A percentile compares a stretch with the other conserved stretches of the same genome.
These are phyloP conservation scores for Lojkania enalia DNA, from an alignment of 2,329 filamentous ascomycete genomes.

Conservation along the genomic window DNA sequence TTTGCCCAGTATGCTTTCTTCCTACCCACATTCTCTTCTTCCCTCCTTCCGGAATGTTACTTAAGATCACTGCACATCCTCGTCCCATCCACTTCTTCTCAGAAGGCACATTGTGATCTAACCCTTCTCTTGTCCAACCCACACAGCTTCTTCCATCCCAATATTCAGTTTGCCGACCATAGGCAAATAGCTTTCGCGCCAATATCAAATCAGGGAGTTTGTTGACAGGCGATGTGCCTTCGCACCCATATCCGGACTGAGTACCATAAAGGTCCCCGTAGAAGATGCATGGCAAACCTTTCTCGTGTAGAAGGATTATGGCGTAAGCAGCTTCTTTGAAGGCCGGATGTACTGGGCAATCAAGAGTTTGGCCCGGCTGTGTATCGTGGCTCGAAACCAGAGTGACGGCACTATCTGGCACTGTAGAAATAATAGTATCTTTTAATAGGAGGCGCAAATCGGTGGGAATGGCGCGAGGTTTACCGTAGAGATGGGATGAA, in stretches of 20 bases:
- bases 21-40: conserved; percentile 59
- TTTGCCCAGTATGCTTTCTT: conserved; percentile 56
- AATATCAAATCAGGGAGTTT: conserved; percentile 61
- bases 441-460: not conserved
- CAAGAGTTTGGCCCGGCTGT: conserved; percentile 61
- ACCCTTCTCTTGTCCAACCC: conserved; percentile 59
- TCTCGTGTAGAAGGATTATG: conserved; percentile 64
- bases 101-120: conserved; percentile 28
- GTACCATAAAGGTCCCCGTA: conserved; percentile 68
- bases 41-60: conserved; percentile 17
- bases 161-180: conserved; percentile 65
- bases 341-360: conserved; percentile 61
- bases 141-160: conserved; percentile 61
- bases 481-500: not conserved
- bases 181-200: conserved; percentile 65
- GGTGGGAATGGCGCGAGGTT: not conserved
- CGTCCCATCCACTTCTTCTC: conserved; percentile 48
- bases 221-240: not conserved
- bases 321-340: conserved; percentile 72
- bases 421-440: not conserved
- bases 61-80: conserved; percentile 53
- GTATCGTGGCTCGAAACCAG: conserved; percentile 58
- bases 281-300: conserved; percentile 66
- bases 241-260: not conserved
- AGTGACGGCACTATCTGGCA: not conserved